Conservation (phyloP, 139 green algal genomes). For the Diplosphaera chodatii region DNA sequence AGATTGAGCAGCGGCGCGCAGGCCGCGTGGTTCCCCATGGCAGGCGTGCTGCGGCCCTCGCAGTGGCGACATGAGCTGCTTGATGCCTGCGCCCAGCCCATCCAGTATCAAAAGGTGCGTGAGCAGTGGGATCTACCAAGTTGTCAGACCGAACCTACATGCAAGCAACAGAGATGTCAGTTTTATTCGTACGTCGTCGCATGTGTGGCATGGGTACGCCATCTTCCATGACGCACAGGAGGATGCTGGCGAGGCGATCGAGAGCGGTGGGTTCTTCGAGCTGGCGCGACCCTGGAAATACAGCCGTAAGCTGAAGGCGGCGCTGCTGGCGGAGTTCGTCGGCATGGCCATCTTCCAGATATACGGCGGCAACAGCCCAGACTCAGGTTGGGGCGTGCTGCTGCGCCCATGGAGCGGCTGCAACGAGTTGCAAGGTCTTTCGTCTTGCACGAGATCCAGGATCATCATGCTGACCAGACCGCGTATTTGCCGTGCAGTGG, state of each 20-base stretch:
- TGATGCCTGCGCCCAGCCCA: background rate
- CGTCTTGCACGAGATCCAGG: too few species aligned
- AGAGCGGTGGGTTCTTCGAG: background rate
- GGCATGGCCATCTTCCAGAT: conserved; percentile 42
- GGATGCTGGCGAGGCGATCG: background rate
- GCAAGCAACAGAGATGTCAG: too few species aligned
- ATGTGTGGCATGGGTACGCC: too few species aligned
- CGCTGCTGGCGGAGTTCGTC: conserved; percentile 46
- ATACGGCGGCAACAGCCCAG: conserved; percentile 17
- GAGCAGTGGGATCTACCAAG: too few species aligned
- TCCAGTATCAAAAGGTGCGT: background rate
- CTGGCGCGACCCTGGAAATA: background rate
- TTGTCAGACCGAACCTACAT: too few species aligned
- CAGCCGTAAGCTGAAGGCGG: conserved; percentile 25
- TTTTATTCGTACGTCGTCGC: too few species aligned
- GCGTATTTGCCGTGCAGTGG: conserved; percentile 7
- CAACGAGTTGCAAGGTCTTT: too few species aligned
- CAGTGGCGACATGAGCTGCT: background rate
- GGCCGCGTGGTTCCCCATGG: background rate
- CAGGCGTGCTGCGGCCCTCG: background rate
- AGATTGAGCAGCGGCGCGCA: background rate
- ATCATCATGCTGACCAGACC: too few species aligned
- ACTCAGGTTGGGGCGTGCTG: background rate
- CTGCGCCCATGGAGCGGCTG: too few species aligned
- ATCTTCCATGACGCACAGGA: background rate